Base-by-base conservation (phyloP, 116 monocot genomes). In the Posidonia oceanica region DNA sequence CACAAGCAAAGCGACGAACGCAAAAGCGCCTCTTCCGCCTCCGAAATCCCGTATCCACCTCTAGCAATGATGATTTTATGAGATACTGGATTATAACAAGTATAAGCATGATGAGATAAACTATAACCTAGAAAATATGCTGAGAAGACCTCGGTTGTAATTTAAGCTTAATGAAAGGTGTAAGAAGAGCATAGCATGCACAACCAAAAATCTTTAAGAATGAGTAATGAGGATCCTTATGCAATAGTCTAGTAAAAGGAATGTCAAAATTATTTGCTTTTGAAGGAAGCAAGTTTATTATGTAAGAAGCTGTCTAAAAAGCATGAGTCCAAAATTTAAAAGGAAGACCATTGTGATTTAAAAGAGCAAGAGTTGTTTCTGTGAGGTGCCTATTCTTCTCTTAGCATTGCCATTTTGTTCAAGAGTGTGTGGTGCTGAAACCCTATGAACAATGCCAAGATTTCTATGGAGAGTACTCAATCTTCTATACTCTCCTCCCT, bases 161-260 rank as follows among this genome's bases (percentile, higher is more conserved):
- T 21, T 72, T 72, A 16, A 0, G 29, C 29, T 29, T 29, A 29
- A 29, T 29, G 29, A 29, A 29, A 29, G 29, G 29, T 29, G 29
- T 72, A 36, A 72, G 52, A 16, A 48, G 17, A 2, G 72, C 63
- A n/a, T 23, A 72, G 17, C 72, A 72, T 2, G 61, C 52, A 72
- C 72, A 72, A 0, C 63, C 72, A 63, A 63, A 72, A 3, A 20
- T 38, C 14, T 18, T 7, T 29, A 72, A 23, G 15, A 63, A 36
- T 11, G 3, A 4, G 8, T 63, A 63, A 16, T 63, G 29, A 0
- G n/a, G 72, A 4, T 7, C 29, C 15, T 7, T 23, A 14, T 61
- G 6, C 14, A 63, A 63, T 14, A 72, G 23, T 3, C 2, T 18
- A 1, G 18, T 0, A 14, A n/a, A 62, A 7, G 61, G 72, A 36